Conservation (phyloP, 176 grass and related monocot genomes). For the Pharus latifolius region DNA sequence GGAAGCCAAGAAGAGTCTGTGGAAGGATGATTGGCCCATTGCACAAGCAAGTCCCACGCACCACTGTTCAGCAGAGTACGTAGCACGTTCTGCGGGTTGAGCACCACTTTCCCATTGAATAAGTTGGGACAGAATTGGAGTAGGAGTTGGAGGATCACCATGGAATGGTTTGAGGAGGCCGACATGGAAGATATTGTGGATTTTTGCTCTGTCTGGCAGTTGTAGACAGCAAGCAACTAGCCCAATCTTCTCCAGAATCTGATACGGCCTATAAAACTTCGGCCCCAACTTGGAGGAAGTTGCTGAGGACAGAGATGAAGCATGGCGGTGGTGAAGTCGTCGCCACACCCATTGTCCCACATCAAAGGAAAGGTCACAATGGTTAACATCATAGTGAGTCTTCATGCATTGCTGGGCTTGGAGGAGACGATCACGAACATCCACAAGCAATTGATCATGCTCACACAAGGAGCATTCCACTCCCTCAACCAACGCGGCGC, state of each 20-base stretch:
- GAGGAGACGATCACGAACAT: background rate
- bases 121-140: accelerated
- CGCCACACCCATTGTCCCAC: background rate
- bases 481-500: accelerated
- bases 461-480: accelerated
- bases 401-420: background rate
- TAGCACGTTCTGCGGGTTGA: accelerated
- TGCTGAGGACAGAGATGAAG: background rate
- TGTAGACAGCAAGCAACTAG: background rate
- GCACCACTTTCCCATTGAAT: accelerated
- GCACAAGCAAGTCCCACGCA: background rate
- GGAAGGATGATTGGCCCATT: background rate
- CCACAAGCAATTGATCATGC: background rate
- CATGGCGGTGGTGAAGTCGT: background rate
- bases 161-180: background rate
- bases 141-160: too few relatives aligned
- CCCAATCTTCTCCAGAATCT: background rate
- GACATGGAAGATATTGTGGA: background rate
- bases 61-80: too few relatives aligned
- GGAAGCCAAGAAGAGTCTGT: too few relatives aligned
- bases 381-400: background rate
- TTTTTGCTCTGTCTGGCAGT: background rate
- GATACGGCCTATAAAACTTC: background rate
- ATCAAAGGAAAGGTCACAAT: accelerated
- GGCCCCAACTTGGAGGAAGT: background rate